Conservation (phyloP, 441 rosid genomes). For the Arabidopsis hybrid region DNA sequence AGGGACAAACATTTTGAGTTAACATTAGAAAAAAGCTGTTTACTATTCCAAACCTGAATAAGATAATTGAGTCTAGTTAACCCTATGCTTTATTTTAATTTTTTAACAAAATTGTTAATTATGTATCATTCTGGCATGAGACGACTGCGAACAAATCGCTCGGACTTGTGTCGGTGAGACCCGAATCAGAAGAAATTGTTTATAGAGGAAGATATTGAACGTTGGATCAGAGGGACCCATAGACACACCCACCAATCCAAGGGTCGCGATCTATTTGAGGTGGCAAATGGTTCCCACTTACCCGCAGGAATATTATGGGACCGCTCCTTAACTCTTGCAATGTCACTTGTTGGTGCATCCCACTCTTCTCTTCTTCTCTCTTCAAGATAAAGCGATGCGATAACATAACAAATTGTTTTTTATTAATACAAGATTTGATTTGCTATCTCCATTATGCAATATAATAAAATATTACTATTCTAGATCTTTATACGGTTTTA, state of each 20-base stretch:
- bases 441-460: background rate
- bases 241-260: conserved; percentile 35
- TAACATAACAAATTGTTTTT: background rate
- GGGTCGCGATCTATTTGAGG: conserved; percentile 36
- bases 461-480: background rate
- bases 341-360: conserved; percentile 32
- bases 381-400: conserved; percentile 33
- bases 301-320: conserved; percentile 45
- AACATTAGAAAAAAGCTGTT: conserved; percentile 20
- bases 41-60: background rate
- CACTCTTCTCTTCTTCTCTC: conserved; percentile 19
- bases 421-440: conserved; percentile 21
- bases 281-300: conserved; percentile 26
- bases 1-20: conserved; percentile 21
- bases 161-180: conserved; percentile 41
- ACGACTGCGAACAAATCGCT: conserved; percentile 10
- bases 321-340: conserved; percentile 42
- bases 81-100: background rate
- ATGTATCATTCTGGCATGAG: background rate
- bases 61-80: background rate
- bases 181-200: conserved; percentile 21
- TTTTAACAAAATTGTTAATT: background rate
- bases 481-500: conserved; percentile 22
- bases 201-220: conserved; percentile 3
- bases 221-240: conserved; percentile 28